Conservation (phyloP, 805 yeast species). For the Komagataella mondaviorum region DNA sequence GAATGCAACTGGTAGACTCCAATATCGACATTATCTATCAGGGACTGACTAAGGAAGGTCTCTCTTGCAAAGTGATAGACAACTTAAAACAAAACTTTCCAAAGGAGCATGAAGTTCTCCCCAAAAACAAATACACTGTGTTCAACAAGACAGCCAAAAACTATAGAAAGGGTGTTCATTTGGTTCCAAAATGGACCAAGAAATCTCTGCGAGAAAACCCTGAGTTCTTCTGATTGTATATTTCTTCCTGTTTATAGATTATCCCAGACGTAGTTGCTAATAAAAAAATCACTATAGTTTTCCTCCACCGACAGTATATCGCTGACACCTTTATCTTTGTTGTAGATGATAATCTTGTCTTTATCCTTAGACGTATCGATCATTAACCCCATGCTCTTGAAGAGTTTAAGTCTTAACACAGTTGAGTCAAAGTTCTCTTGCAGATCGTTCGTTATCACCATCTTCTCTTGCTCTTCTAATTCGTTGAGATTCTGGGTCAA, state of each 20-base stretch:
- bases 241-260: slow-evolving; percentile 18
- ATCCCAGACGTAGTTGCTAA: slow-evolving; percentile 74
- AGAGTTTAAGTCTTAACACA: slow-evolving; percentile 42
- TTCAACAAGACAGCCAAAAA: slow-evolving; percentile 62
- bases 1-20: slow-evolving; percentile 72
- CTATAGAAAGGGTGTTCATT: slow-evolving; percentile 81
- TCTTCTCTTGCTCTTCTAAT: slow-evolving; percentile 9
- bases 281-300: slow-evolving; percentile 52
- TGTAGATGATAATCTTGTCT: slow-evolving; percentile 33
- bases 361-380: slow-evolving; percentile 21
- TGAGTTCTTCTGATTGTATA: slow-evolving; percentile 34
- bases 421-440: slow-evolving; percentile 27
- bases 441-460: slow-evolving; percentile 18
- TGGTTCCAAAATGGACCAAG: slow-evolving; percentile 89
- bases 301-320: slow-evolving; percentile 36
- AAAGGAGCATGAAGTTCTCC: slow-evolving; percentile 65
- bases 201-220: slow-evolving; percentile 72
- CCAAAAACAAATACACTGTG: slow-evolving; percentile 79
- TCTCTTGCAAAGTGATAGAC: slow-evolving; percentile 19
- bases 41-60: slow-evolving; percentile 25
- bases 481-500: slow-evolving; percentile 20
- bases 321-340: slow-evolving; percentile 29
- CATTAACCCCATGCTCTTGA: slow-evolving; percentile 44
- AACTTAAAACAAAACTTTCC: slow-evolving; percentile 42
- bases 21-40: slow-evolving; percentile 54